Percentiles rank a stretch among this genome's conserved stretches.
phyloP scores from a whole-genome alignment of 495 filamentous ascomycete species.

The Staphylotrichum longicolle region DNA sequence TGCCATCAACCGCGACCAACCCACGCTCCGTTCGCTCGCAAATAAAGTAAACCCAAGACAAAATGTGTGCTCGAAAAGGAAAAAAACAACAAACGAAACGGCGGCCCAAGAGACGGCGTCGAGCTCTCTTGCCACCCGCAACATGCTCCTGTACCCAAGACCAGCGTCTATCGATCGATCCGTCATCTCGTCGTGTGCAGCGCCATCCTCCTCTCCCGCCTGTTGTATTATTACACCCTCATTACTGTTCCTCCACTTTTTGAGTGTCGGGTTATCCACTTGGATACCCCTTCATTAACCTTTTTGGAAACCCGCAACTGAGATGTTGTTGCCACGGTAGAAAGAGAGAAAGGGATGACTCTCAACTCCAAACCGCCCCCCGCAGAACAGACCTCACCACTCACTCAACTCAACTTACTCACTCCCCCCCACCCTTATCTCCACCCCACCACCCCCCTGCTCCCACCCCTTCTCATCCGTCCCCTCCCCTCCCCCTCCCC shows the following conservation, averaged over 20 bases:
- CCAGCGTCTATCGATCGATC: neutral
- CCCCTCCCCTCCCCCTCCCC: conserved; percentile 12
- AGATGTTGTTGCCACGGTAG: too few species aligned
- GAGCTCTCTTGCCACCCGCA: neutral
- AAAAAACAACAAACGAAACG: neutral
- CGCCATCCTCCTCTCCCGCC: neutral
- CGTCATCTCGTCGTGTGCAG: neutral
- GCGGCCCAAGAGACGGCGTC: neutral
- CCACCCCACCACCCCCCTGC: neutral
- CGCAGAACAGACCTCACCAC: too few species aligned
- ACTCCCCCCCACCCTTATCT: neutral
- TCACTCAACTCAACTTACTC: neutral
- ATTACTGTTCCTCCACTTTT: too few species aligned
- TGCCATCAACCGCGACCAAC: too few species aligned
- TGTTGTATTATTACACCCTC: neutral
- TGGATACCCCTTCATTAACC: too few species aligned
- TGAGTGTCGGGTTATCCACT: too few species aligned
- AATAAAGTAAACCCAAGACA: neutral
- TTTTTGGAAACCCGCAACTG: too few species aligned
- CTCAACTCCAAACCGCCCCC: too few species aligned
- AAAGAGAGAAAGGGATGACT: too few species aligned
- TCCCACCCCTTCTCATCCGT: neutral
- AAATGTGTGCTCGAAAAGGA: neutral
- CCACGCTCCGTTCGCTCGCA: neutral
- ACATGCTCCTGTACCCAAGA: neutral